Evolutionary conservation across 129 eudicot species (phyloP).

Genomic region (Chrysanthemum makinoi): DNA sequence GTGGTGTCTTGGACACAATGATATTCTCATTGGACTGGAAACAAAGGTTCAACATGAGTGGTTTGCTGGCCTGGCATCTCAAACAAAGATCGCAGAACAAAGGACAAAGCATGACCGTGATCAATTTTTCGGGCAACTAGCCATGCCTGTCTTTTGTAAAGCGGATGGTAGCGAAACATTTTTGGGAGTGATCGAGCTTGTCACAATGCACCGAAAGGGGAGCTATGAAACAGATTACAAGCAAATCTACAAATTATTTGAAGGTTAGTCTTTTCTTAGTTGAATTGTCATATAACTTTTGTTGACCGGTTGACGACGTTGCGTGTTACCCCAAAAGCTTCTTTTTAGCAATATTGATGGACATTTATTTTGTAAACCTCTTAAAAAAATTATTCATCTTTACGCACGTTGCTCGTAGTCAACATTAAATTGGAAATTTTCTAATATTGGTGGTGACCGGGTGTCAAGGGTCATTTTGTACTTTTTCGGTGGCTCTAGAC

Average conservation of each 20-base stretch:
- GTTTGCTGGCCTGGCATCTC: constrained; percentile 3
- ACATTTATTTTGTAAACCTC: too few relatives aligned
- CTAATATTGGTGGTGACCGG: too few relatives aligned
- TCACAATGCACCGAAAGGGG: background rate
- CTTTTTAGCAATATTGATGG: background rate
- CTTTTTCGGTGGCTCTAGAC: too few relatives aligned
- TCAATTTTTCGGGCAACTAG: background rate
- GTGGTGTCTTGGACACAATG: too few relatives aligned
- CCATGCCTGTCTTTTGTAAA: background rate
- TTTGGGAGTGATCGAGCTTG: background rate
- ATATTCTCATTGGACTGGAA: background rate
- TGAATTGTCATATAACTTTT: background rate
- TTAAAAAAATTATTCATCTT: too few relatives aligned
- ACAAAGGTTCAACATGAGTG: background rate
- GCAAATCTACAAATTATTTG: background rate
- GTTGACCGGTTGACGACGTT: background rate
- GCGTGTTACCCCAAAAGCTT: background rate
- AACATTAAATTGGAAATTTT: too few relatives aligned
- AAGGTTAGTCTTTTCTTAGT: background rate
- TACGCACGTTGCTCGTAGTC: too few relatives aligned
- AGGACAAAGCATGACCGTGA: background rate
- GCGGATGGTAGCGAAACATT: background rate
- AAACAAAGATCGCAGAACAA: background rate
- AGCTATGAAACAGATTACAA: background rate
- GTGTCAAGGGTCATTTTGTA: too few relatives aligned